Evolutionary conservation across 2,329 filamentous ascomycete genomes (phyloP), one percentile per base, ranked within the genome.

Genomic region (Colletotrichum magnum): DNA sequence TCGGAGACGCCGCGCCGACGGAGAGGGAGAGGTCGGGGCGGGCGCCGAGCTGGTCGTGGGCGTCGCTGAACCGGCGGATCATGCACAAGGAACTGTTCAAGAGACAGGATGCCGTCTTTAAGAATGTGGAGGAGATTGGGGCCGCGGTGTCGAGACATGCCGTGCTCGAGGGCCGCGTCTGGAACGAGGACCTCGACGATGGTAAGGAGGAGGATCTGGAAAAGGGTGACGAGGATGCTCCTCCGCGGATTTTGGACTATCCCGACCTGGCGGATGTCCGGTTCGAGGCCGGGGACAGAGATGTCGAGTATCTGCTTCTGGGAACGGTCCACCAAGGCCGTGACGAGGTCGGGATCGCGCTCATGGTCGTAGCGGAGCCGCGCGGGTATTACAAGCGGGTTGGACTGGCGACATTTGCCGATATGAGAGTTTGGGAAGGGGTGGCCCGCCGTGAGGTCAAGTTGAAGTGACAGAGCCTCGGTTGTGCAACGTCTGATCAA

Each of bases 31-130:
- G 61, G 16, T 58, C 43, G 16, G 13, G 1, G 2, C 58, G 52
- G 5, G 68, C 68, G 21, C 68, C 68, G 9, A 68, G 45, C 21
- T 70, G 68, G 68, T 70, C 68, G 1, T 70, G 68, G 68, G 68
- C 57, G 5, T 70, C 68, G 47, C 21, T 70, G 24, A 36, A 63
- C 15, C 41, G 51, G 43, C 18, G 21, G 4, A 26, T 70, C 21
- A 28, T 2, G 24, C 68, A 58, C 41, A 68, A 26, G 39, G 48
- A 58, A 13, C 16, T 2, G n/a, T 45, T 68, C 15, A n/a, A 15
- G 2, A 48, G 39, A 13, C 6, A 45, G 1, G 58, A 68, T 15
- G 68, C 68, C 9, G 16, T 26, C 18, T 16, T 68, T 1, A 56
- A 52, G 10, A 16, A 13, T 3, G 28, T 41, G 36, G 59, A 53